Evolutionary conservation across 2,329 filamentous ascomycete genomes (phyloP).

Genomic region (Ascochyta fabae): DNA sequence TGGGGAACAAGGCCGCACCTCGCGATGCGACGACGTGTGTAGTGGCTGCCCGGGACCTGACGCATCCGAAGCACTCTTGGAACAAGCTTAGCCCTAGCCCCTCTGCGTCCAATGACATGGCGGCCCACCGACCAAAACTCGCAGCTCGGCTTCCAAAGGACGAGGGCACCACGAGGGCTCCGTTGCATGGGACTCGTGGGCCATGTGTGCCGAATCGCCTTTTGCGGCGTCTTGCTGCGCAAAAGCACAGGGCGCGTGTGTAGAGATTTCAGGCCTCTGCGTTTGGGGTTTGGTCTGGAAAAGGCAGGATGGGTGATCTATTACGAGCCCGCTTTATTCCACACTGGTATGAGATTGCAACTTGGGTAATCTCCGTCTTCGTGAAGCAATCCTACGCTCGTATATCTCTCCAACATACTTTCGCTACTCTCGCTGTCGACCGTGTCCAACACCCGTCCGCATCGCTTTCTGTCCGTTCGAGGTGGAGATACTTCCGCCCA

Average conservation of each 20-base stretch:
- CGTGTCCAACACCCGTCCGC: background rate
- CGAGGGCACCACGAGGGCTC: conserved; percentile 8
- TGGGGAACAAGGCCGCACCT: background rate
- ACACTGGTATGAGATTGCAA: conserved; percentile 2
- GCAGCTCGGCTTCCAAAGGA: conserved; percentile 9
- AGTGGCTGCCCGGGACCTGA: conserved; percentile 42
- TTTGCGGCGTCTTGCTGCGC: conserved; percentile 12
- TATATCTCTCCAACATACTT: background rate
- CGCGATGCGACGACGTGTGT: conserved; percentile 33
- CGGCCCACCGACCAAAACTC: conserved; percentile 12
- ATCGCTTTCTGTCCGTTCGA: conserved; percentile 12
- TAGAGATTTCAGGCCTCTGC: conserved; percentile 13
- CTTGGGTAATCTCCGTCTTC: conserved; percentile 4
- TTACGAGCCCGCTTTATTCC: conserved; percentile 10
- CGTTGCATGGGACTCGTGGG: background rate
- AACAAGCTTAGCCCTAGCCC: conserved; percentile 41
- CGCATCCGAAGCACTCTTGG: conserved; percentile 42
- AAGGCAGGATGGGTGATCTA: conserved; percentile 11
- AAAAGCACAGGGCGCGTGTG: conserved; percentile 8
- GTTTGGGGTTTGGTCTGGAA: conserved; percentile 11
- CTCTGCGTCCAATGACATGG: conserved; percentile 26
- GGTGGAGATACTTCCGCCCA: conserved; percentile 1
- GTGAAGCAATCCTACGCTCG: background rate
- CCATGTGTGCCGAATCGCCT: conserved; percentile 7
- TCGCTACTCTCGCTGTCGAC: background rate